A percentile compares a stretch with the other conserved stretches of the same genome.
Evolutionary conservation across 163 green algal species (phyloP).

Genomic region (Botryococcus braunii): DNA sequence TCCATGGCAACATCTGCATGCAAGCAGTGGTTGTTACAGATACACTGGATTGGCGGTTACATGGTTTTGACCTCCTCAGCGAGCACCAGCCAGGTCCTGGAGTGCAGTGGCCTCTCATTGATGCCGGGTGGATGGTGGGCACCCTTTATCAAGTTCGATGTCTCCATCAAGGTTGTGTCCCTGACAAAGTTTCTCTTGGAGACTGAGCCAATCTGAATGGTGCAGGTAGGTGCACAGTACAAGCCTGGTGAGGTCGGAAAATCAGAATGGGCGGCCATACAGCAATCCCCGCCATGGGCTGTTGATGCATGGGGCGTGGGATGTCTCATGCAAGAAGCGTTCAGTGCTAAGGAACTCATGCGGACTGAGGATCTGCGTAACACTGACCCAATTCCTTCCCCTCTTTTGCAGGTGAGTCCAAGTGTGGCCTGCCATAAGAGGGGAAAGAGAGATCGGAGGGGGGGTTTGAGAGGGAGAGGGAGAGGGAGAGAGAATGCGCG

Average conservation of each 20-base stretch:
- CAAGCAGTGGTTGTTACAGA: conserved; percentile 80
- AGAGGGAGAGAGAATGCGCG: too few relatives aligned
- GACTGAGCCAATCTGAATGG: too few relatives aligned
- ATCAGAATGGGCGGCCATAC: conserved; percentile 35
- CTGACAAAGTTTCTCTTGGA: too few relatives aligned
- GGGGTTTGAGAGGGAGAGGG: too few relatives aligned
- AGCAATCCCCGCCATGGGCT: conserved; percentile 68
- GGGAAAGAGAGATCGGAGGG: too few relatives aligned
- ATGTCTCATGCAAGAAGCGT: conserved; percentile 94
- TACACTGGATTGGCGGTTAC: conserved; percentile 90
- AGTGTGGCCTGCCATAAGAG: too few relatives aligned
- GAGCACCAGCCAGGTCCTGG: conserved; percentile 47
- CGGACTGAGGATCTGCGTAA: conserved; percentile 72
- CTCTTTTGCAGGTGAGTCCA: conserved; percentile 48
- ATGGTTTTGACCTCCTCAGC: conserved; percentile 84
- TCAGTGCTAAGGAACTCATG: conserved; percentile 36
- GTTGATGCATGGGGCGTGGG: conserved; percentile 97
- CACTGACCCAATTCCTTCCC: conserved; percentile 68
- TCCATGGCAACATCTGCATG: conserved; percentile 89
- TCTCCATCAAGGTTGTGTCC: too few relatives aligned
- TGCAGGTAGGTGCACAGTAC: conserved; percentile 82
- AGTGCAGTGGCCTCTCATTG: conserved; percentile 41
- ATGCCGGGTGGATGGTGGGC: conserved; percentile 51
- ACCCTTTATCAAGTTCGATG: too few relatives aligned
- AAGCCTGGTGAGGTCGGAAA: conserved; percentile 61